Percentiles rank a stretch among this genome's conserved stretches.
phyloP scores from a whole-genome alignment of 331 rosid species.

The Dryas integrifolia region DNA sequence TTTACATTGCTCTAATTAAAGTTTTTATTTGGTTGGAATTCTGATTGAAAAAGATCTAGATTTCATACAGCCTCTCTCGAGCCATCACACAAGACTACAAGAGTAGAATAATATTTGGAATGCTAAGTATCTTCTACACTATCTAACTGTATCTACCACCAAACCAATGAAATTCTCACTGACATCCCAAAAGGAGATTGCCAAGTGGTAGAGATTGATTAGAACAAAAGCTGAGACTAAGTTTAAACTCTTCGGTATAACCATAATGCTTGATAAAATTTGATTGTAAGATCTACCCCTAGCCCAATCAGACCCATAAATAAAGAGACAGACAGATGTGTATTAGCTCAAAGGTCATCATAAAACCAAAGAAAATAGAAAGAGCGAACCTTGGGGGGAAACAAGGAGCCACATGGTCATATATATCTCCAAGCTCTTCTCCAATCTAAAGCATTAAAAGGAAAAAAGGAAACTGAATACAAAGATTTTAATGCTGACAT shows the following conservation, averaged over 20 bases:
- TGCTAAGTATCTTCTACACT: background rate
- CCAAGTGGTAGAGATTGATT: background rate
- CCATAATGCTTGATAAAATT: background rate
- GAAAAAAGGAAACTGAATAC: slow-evolving; percentile 16
- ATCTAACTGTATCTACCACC: background rate
- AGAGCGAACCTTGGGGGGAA: slow-evolving; percentile 86
- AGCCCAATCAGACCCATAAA: slow-evolving; percentile 2
- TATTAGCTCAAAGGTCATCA: slow-evolving; percentile 21
- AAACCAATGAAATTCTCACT: background rate
- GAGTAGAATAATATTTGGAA: background rate
- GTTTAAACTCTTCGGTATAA: background rate
- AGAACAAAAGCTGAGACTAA: background rate
- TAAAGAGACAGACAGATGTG: slow-evolving; percentile 13
- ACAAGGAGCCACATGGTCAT: slow-evolving; percentile 90
- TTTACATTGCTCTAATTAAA: background rate
- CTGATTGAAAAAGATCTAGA: no score
- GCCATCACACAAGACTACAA: background rate
- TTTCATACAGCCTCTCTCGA: background rate
- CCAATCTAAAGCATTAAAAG: slow-evolving; percentile 62
- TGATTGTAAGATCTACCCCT: slow-evolving; percentile 1
- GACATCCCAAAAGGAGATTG: background rate
- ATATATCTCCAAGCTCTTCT: slow-evolving; percentile 91
- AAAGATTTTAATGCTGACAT: background rate
- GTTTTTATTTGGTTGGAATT: background rate
- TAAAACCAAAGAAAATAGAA: slow-evolving; percentile 12